These are phyloP conservation scores for Trametes sanguinea DNA, from an alignment of 768 basidiomycete genomes.

Conservation along the genomic window DNA sequence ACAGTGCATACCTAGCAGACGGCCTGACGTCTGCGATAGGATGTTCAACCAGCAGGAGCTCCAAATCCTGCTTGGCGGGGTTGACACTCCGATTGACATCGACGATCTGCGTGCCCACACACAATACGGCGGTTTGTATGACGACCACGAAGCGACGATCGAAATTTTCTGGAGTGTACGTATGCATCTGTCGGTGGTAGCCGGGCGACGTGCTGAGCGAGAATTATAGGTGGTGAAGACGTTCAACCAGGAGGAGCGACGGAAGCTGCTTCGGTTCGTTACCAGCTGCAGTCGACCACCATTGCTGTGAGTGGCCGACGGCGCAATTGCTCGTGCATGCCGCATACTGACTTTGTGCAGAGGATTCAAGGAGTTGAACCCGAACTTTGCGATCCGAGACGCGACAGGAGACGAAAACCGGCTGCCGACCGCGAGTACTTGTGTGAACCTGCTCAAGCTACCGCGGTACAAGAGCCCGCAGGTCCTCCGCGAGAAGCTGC, in stretches of 20 bases:
- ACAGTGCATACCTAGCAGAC: not conserved
- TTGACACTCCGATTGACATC: constrained; percentile 81
- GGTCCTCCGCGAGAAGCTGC: constrained; percentile 69
- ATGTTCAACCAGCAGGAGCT: constrained; percentile 99
- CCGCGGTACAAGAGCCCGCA: constrained; percentile 67
- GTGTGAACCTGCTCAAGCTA: constrained; percentile 91
- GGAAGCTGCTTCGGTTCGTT: constrained; percentile 82
- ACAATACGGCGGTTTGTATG: constrained; percentile 79
- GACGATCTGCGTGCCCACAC: constrained; percentile 79
- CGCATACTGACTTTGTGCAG: constrained; percentile 36
- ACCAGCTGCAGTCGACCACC: constrained; percentile 92
- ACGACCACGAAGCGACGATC: constrained; percentile 71
- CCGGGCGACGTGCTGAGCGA: not conserved
- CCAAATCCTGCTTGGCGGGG: constrained; percentile 88
- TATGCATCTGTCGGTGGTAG: not conserved
- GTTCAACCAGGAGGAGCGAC: constrained; percentile 80
- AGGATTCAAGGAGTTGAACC: constrained; percentile 85
- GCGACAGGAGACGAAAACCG: constrained; percentile 71
- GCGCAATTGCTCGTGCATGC: not conserved
- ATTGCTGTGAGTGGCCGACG: constrained; percentile 56
- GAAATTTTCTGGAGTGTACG: constrained; percentile 81
- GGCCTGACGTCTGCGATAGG: constrained; percentile 37
- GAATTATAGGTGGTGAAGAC: constrained; percentile 64
- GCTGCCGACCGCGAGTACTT: constrained; percentile 79
- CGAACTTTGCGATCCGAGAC: constrained; percentile 87